A percentile compares a stretch with the other conserved stretches of the same genome.
Evolutionary conservation across 331 rosid genomes (phyloP).

Genomic region (Arachis monticola): DNA sequence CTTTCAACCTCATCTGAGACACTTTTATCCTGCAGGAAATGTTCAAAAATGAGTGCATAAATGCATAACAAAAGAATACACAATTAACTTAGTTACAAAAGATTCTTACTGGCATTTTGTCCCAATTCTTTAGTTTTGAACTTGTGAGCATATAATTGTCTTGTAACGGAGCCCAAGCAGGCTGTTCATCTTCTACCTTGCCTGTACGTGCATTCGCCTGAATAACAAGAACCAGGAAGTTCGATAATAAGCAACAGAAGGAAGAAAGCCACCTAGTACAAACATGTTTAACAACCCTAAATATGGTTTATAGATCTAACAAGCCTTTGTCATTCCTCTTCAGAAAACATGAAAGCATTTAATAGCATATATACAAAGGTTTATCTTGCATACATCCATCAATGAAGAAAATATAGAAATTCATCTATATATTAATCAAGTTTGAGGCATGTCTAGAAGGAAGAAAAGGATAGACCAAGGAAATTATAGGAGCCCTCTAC

Average conservation of each 20-base stretch:
- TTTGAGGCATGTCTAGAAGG: no score
- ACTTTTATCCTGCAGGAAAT: constrained; percentile 54
- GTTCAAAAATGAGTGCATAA: constrained; percentile 20
- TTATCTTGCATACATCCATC: no score
- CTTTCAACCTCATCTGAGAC: constrained; percentile 61
- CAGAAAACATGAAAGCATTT: neutral
- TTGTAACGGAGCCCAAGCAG: constrained; percentile 90
- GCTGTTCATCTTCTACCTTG: constrained; percentile 60
- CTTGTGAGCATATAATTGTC: constrained; percentile 90
- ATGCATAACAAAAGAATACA: neutral
- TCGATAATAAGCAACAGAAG: constrained; percentile 10
- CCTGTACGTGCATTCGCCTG: constrained; percentile 55
- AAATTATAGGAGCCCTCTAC: no score
- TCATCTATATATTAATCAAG: no score
- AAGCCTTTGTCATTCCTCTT: neutral
- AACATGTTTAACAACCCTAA: neutral
- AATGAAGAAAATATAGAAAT: no score
- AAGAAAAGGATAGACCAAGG: no score
- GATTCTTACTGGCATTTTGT: constrained; percentile 72
- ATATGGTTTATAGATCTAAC: constrained; percentile 13
- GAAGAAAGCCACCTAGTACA: neutral
- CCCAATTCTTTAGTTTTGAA: constrained; percentile 86
- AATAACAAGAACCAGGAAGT: constrained; percentile 24
- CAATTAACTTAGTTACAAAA: neutral
- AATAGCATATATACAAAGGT: no score